Evolutionary conservation across 2,329 filamentous ascomycete species (phyloP), one percentile per base, ranked within the genome.

Genomic region (Tolypocladium paradoxum): DNA sequence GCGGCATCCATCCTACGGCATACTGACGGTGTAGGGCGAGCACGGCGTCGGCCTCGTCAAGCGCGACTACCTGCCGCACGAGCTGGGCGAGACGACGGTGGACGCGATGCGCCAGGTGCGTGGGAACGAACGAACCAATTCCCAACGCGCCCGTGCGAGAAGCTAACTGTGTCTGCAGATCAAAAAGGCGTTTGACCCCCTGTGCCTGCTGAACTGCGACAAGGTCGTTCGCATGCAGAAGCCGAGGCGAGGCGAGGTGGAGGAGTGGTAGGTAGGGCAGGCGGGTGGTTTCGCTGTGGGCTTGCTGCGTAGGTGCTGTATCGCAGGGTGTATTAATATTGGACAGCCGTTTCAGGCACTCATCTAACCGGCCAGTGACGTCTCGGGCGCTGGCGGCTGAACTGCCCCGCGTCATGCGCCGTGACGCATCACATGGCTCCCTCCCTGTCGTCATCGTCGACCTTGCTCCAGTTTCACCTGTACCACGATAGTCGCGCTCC

Each of bases 11-110:
- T 48, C 12, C 29, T 38, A 14, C 18, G 22, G 36, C 24, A 51
- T 49, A 40, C 51, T 59, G 50, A 60, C 52, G n/a, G n/a, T n/a
- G n/a, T n/a, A 80, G 77, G 89, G 88, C 52, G 88, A 95, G 69
- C 88, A 95, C 67, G 88, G 88, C 43, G 84, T 93, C 51, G 88
- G 88, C 7, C 73, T 95, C 48, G 86, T 92, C 53, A 95, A 95
- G 79, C 76, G 88, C 60, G 88, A 93, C 65, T 92, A 92, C 64
- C 76, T 95, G 45, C 77, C 82, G 11, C 85, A 91, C 63, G 88
- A 95, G 70, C 73, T 93, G 40, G 87, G 88, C 14, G 75, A 82
- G 66, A 75, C 71, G 14, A 89, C 88, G 0, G 87, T 95, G 9
- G 87, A 91, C 70, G 76, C 85, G 24, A 95, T 95, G 88, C 80